Evolutionary conservation across 208 protist genomes (phyloP), one percentile per base, ranked within the genome.

Genomic region (Leishmania major): DNA sequence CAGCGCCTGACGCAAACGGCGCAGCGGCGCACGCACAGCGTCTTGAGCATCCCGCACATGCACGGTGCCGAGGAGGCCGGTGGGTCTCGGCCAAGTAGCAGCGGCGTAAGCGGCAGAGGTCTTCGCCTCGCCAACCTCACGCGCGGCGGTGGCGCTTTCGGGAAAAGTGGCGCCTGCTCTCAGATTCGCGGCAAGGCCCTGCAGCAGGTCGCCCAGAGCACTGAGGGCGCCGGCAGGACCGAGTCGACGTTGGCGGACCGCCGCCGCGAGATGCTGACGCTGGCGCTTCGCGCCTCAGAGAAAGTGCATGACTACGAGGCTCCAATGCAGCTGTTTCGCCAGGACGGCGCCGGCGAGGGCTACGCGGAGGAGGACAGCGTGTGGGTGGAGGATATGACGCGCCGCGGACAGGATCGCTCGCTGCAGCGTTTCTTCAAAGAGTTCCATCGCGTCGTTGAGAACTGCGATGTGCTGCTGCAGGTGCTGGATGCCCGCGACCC

Each of bases 401-500:
- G 85, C 1, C 89, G 90, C 22, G 90, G 89, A 31, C 75, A 82
- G 53, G 93, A 96, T 78, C 86, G 91, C 75, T 96, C 95, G 1
- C 89, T 98, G 43, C 90, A 91, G 19, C 95, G 95, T 40, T 98
- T 98, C 77, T 96, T 91, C 73, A 97, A 97, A 77, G 93, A 97
- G 86, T 98, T 98, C 76, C 88, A 95, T 64, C 91, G 93, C 64
- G 97, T 99, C 19, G 93, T 99, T 2, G 95, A 99, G 79, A 93
- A 83, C 71, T 93, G 92, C 74, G 98, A 99, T 87, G 97, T 99
- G n/a, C 94, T 99, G 51, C 86, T 99, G 8, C 96, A 99, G 87
- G 98, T 99, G 35, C 87, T 99, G 3, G 99, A 99, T 87, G 98
- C 98, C 1, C 92, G 99, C 73, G 99, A 99, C 87, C 99, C 99